A percentile compares a stretch with the other conserved stretches of the same genome.
These are phyloP conservation scores for Chimonanthus salicifolius DNA, from an alignment of 164 flowering plant species.

Conservation along the genomic window DNA sequence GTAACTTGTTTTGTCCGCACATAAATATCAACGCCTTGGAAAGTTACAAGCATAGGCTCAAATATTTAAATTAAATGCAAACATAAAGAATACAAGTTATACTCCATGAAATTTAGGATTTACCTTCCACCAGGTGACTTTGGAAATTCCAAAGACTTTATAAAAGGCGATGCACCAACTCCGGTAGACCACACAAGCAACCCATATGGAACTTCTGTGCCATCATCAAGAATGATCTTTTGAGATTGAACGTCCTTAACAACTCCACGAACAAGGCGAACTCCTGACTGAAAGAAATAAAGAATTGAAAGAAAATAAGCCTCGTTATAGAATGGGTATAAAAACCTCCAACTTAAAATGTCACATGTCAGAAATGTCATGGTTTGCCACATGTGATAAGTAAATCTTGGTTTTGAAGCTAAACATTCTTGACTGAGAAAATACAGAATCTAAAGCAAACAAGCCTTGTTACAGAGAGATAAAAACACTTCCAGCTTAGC, in stretches of 20 bases:
- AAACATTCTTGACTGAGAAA: background rate
- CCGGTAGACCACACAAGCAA: constrained; percentile 98
- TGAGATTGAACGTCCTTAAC: constrained; percentile 81
- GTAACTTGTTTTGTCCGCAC: too few relatives aligned
- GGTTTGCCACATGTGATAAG: too few relatives aligned
- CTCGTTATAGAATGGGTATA: background rate
- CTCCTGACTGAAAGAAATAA: constrained; percentile 75
- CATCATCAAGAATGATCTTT: constrained; percentile 78
- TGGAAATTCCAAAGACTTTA: constrained; percentile 48
- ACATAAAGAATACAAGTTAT: background rate
- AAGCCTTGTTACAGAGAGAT: background rate
- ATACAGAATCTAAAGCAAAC: background rate
- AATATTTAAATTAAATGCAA: too few relatives aligned
- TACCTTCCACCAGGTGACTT: constrained; percentile 95
- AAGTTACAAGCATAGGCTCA: too few relatives aligned
- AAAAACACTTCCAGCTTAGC: too few relatives aligned
- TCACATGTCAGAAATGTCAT: background rate
- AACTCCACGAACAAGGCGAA: constrained; percentile 85
- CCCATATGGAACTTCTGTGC: constrained; percentile 93
- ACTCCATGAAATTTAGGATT: background rate
- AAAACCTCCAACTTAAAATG: background rate
- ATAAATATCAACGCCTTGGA: too few relatives aligned
- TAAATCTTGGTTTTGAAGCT: too few relatives aligned
- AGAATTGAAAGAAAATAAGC: background rate
- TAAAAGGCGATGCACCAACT: constrained; percentile 89